Base-by-base conservation (phyloP, 1,284 basidiomycete species). In the Fomitopsis betulina region DNA sequence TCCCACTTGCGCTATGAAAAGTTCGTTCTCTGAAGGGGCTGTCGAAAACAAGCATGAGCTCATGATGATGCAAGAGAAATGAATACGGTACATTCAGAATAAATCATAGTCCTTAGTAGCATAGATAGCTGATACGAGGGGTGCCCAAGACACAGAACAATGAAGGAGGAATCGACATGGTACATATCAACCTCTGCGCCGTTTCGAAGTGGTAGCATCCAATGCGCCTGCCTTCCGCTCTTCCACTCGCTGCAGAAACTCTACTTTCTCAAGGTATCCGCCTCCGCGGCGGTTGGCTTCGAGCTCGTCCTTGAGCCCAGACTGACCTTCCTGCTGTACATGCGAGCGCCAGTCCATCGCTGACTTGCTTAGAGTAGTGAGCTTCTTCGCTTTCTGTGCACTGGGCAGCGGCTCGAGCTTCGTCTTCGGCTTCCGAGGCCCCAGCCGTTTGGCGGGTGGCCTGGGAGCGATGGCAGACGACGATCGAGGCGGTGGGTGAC, bases 261-360 rank as follows among this genome's bases (percentile, higher is more conserved):
- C 88, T 25, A 91, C 83, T 72, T 89, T 92, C 64, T 91, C 91
- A 19, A 94, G 75, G 71, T 89, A 93, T 0, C 91, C 89, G 21
- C 88, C 89, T 1, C 84, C 81, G 53, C 85, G 79, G 52, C 86
- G 74, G 60, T 92, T 86, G 0, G 82, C 81, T 52, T 88, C 83
- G n/a, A 94, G 76, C 61, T 90, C 87, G 62, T 91, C 86, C 59
- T 81, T 79, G 12, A 86, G 67, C 2, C 73, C 75, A 0, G 74
- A 64, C 9, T 71, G 70, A 23, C 74, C 69, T 58, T 79, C 74
- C 49, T 58, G 60, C 23, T 76, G 69, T n/a, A 89, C 71, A 67
- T 93, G 87, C 1, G 83, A 71, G 37, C 79, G 77, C 91, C 91
- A 94, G 68, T 93, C 91, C 80, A 93, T 84, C 12, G 86, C 83